phyloP scores from a whole-genome alignment of 2,329 filamentous ascomycete species.

The Cercospora beticola region DNA sequence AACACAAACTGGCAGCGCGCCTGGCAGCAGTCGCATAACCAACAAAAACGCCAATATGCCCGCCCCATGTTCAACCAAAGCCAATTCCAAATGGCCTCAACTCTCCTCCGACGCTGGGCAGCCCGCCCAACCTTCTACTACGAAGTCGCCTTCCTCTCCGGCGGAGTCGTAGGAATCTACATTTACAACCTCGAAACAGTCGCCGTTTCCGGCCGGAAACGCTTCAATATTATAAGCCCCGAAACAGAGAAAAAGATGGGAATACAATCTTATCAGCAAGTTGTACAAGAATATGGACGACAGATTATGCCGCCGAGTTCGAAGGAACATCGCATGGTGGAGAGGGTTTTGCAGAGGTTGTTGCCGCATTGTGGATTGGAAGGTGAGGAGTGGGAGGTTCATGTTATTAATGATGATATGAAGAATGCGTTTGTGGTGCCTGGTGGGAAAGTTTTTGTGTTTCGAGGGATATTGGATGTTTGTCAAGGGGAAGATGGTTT shows the following conservation, averaged over 20 bases:
- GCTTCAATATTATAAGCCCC: slow-evolving; percentile 69
- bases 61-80: slow-evolving; percentile 36
- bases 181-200: slow-evolving; percentile 69
- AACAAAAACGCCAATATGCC: slow-evolving; percentile 25
- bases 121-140: slow-evolving; percentile 50
- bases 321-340: slow-evolving; percentile 56
- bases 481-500: slow-evolving; percentile 67
- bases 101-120: slow-evolving; percentile 41
- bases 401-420: slow-evolving; percentile 67
- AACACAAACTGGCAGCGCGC: slow-evolving; percentile 12
- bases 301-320: slow-evolving; percentile 62
- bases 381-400: slow-evolving; percentile 65
- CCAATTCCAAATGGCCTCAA: slow-evolving; percentile 31
- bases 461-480: slow-evolving; percentile 68
- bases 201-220: slow-evolving; percentile 66
- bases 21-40: slow-evolving; percentile 12
- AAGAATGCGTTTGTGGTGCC: slow-evolving; percentile 77
- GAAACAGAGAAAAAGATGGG: slow-evolving; percentile 56
- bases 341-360: slow-evolving; percentile 63
- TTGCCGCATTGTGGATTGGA: slow-evolving; percentile 65
- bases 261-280: slow-evolving; percentile 56
- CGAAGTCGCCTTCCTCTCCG: slow-evolving; percentile 45
- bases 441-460: slow-evolving; percentile 76
- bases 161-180: slow-evolving; percentile 58
- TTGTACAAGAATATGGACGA: slow-evolving; percentile 56